Base-by-base conservation (phyloP, 805 yeast genomes). In the Monosporozyma solicola region DNA sequence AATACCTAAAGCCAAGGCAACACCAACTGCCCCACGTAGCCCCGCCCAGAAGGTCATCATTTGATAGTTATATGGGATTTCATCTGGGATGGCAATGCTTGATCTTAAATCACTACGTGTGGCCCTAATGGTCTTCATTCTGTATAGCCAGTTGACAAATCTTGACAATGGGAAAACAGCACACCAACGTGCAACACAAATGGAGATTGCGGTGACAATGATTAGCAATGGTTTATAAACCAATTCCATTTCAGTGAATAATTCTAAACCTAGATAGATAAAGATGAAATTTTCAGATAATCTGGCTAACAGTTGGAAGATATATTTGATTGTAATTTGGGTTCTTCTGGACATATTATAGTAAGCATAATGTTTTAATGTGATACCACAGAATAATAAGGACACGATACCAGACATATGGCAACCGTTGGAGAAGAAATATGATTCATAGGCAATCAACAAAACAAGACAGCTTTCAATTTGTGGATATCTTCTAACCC, bases 41-140 rank as follows among this genome's bases (percentile, higher is more conserved):
- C 99, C 99, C 2, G 99, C 99, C 99, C 99, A 94, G 68, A 94
- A 94, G 50, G 92, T 89, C 99, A 94, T 94, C 87, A 90, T 89
- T 72, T 94, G 99, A 69, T 94, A 94, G 56, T 85, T 88, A 62
- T 88, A 92, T 27, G 96, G 94, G 56, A 94, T 90, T 71, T 92
- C 98, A 62, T 90, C 97, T 1, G 87, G 85, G 10, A 78, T 71
- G 2, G 76, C 62, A 2, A 61, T 49, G 50, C 62, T 68, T 16
- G 56, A 55, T 8, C 63, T 56, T 15, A 56, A 50, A 16, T 57
- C 48, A 4, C 57, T 51, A 27, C 54, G 54, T n/a, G 56, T 54
- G 10, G 72, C 61, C 6, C 81, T 82, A 50, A 70, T 60, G 24
- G 79, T 74, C 59, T 83, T 79, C 11, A 85, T 74, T 48, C 84